Evolutionary conservation across 148 eudicot genomes (phyloP), one percentile per base, ranked within the genome.

Genomic region (Chenopodium formosanum): DNA sequence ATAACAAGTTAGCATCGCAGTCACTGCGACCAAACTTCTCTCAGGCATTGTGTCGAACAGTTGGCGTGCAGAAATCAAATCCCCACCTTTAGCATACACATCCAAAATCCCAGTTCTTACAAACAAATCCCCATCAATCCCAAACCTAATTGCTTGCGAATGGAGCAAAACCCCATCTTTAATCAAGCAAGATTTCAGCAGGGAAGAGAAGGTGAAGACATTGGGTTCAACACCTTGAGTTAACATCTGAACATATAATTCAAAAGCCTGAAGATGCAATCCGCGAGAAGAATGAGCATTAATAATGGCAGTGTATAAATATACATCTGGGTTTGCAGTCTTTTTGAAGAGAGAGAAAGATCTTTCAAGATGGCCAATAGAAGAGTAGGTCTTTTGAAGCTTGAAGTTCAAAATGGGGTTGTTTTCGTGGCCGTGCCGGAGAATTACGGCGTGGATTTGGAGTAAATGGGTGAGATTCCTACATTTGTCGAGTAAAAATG

Each of bases 1-100:
- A 70, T 88, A 91, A 67, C 94, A 92, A 52, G 89, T 88, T 48
- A 95, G 77, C 99, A 95, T 95, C 0, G 97, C 86, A 5, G 97
- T 95, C 46, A 76, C 44, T 17, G 94, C 87, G 12, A 96, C 90
- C 84, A 96, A 82, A 86, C 90, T 89, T 69, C 84, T 86, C 48
- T 91, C 94, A 78, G 87, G 83, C 94, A 94, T 92, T 78, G 77
- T 70, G 27, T 91, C 95, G 48, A 93, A 94, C 88, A 94, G 71
- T 64, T 86, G 82, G 74, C 89, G 89, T 11, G 98, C 98, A 46
- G 86, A 75, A 1, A 31, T 80, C 65, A 92, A 52, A 67, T 96
- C 97, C 16, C 95, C 92, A 0, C 89, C 83, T 84, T 85, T 88
- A 0, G 91, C 89, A 50, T 94, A 93, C 46, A 93, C 80, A 84